Percentiles rank a stretch among this genome's conserved stretches.
Conservation (phyloP, 2,329 filamentous ascomycete genomes). For the Zymoseptoria tritici region DNA sequence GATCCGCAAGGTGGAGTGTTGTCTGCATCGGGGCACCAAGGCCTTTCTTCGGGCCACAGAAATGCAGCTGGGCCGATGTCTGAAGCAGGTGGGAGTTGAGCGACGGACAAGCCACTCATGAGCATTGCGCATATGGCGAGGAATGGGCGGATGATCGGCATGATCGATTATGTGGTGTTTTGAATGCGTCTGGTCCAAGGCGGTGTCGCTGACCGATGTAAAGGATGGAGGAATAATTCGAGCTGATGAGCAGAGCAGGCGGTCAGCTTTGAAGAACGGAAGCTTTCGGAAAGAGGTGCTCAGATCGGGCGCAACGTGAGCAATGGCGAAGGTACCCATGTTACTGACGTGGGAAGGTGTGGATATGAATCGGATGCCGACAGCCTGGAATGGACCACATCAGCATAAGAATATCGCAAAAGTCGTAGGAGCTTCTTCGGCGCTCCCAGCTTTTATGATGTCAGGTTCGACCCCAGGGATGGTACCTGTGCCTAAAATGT, state of each 20-base stretch:
- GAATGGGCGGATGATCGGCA: not conserved
- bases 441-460: not conserved
- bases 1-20: conserved; percentile 54
- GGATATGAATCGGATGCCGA: not conserved
- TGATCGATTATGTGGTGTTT: not conserved
- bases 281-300: not conserved
- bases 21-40: conserved; percentile 49
- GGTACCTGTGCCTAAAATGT: not conserved
- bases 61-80: conserved; percentile 27
- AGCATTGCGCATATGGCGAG: not conserved
- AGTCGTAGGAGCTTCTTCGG: not conserved
- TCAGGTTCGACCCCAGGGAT: not conserved
- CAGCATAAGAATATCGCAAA: not conserved
- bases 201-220: not conserved
- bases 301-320: not conserved
- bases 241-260: not conserved
- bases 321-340: not conserved
- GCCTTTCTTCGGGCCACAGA: conserved; percentile 53
- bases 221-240: not conserved
- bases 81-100: not conserved
- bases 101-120: not conserved
- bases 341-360: not conserved
- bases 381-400: not conserved
- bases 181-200: not conserved
- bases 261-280: not conserved